Evolutionary conservation across 306 rosid species (phyloP).

Genomic region (Dalbergia cultrata): DNA sequence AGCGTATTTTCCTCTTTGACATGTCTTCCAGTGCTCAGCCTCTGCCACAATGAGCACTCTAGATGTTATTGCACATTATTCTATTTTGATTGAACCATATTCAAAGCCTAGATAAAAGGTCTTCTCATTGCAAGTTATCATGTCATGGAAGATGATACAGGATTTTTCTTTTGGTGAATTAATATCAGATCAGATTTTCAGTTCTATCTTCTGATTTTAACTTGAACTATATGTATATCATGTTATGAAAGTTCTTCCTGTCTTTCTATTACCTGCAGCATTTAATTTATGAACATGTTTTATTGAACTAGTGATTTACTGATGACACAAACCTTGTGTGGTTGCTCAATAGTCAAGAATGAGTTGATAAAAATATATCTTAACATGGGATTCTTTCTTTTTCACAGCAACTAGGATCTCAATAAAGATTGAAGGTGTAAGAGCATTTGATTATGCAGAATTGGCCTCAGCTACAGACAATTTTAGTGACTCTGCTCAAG

Average conservation of each 20-base stretch:
- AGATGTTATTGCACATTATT: not conserved
- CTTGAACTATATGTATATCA: too few species aligned
- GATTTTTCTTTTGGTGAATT: too few species aligned
- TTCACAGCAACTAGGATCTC: conserved; percentile 66
- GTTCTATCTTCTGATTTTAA: too few species aligned
- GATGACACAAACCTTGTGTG: conserved; percentile 12
- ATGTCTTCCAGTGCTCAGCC: not conserved
- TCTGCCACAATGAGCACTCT: not conserved
- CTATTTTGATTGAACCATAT: not conserved
- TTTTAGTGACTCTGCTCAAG: conserved; percentile 61
- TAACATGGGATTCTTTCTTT: conserved; percentile 35
- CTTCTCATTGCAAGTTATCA: not conserved
- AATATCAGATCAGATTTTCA: too few species aligned
- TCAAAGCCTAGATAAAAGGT: not conserved
- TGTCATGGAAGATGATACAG: too few species aligned
- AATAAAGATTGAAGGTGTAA: conserved; percentile 68
- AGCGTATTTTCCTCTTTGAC: not conserved
- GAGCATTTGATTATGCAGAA: conserved; percentile 63
- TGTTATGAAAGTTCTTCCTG: too few species aligned
- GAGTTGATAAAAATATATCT: conserved; percentile 13
- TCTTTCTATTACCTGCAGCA: too few species aligned
- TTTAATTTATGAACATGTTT: not conserved
- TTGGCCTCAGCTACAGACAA: conserved; percentile 70
- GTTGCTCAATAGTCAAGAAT: conserved; percentile 17
- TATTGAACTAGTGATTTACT: not conserved